These are phyloP conservation scores for Wilcoxina mikolae DNA, from an alignment of 495 filamentous ascomycete genomes.

Conservation along the genomic window DNA sequence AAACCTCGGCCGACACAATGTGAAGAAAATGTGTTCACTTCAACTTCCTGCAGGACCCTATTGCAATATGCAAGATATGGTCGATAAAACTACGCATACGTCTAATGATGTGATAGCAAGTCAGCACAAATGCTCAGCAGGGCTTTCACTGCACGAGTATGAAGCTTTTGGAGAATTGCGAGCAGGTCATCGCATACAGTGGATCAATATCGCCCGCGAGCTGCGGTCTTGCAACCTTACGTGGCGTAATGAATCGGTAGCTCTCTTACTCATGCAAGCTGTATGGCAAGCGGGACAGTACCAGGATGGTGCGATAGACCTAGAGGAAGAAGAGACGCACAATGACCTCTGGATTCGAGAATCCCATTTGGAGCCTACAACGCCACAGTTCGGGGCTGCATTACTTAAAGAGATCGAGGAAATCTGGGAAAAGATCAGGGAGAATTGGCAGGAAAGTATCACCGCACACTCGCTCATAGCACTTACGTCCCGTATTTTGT, in stretches of 20 bases:
- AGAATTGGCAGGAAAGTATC: slow-evolving; percentile 38
- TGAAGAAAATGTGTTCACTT: slow-evolving; percentile 27
- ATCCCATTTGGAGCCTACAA: slow-evolving; percentile 26
- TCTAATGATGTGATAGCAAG: slow-evolving; percentile 36
- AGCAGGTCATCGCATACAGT: slow-evolving; percentile 37
- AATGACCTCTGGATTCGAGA: slow-evolving; percentile 11
- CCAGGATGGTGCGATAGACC: neutral
- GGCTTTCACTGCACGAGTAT: slow-evolving; percentile 39
- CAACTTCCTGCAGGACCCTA: slow-evolving; percentile 28
- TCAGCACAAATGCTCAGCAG: slow-evolving; percentile 32
- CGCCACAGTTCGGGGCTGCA: slow-evolving; percentile 16
- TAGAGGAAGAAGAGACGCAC: no score
- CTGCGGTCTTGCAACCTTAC: slow-evolving; percentile 35
- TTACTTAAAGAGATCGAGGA: slow-evolving; percentile 16
- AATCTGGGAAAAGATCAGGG: slow-evolving; percentile 23
- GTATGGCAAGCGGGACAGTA: slow-evolving; percentile 36
- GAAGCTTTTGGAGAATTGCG: slow-evolving; percentile 37
- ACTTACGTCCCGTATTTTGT: slow-evolving; percentile 31
- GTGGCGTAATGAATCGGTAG: slow-evolving; percentile 35
- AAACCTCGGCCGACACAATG: slow-evolving; percentile 18
- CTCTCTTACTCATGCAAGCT: slow-evolving; percentile 37
- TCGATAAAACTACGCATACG: slow-evolving; percentile 28
- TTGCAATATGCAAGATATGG: slow-evolving; percentile 28
- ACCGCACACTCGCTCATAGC: slow-evolving; percentile 31
- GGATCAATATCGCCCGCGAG: slow-evolving; percentile 41